phyloP scores from a whole-genome alignment of 129 eudicot species.

The Cynara cardunculus region DNA sequence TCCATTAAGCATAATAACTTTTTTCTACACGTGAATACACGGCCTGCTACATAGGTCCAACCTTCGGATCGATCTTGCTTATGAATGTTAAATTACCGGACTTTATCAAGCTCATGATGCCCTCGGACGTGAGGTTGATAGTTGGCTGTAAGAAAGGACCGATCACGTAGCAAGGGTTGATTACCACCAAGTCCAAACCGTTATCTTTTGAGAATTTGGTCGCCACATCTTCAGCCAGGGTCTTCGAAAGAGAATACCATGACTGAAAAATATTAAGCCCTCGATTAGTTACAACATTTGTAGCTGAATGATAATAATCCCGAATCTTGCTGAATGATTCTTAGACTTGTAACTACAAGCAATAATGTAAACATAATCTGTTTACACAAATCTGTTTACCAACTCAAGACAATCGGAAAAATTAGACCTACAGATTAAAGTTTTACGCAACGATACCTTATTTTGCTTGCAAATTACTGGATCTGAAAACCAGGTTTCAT shows the following conservation, averaged over 20 bases:
- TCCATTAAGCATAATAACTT: too few relatives aligned
- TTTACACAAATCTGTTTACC: background rate
- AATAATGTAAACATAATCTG: background rate
- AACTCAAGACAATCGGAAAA: background rate
- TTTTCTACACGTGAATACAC: too few relatives aligned
- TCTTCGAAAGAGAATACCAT: slow-evolving; percentile 51
- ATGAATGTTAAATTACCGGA: slow-evolving; percentile 10
- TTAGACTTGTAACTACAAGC: background rate
- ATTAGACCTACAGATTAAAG: background rate
- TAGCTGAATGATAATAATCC: background rate
- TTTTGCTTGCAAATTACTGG: slow-evolving; percentile 33
- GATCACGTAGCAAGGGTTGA: slow-evolving; percentile 44
- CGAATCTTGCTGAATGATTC: background rate
- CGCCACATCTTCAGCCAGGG: slow-evolving; percentile 53
- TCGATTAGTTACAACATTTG: background rate
- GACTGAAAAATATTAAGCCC: slow-evolving; percentile 13
- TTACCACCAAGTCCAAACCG: slow-evolving; percentile 39
- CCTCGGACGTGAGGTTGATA: slow-evolving; percentile 28
- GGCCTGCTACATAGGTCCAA: background rate
- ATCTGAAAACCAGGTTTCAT: slow-evolving; percentile 56
- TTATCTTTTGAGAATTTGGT: slow-evolving; percentile 44
- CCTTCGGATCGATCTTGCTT: background rate
- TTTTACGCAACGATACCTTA: slow-evolving; percentile 20
- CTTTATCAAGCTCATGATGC: slow-evolving; percentile 27
- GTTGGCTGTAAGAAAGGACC: slow-evolving; percentile 59